A percentile compares a stretch with the other conserved stretches of the same genome.
phyloP scores from a whole-genome alignment of 805 yeast species.

The Candida sakaeoensis region DNA sequence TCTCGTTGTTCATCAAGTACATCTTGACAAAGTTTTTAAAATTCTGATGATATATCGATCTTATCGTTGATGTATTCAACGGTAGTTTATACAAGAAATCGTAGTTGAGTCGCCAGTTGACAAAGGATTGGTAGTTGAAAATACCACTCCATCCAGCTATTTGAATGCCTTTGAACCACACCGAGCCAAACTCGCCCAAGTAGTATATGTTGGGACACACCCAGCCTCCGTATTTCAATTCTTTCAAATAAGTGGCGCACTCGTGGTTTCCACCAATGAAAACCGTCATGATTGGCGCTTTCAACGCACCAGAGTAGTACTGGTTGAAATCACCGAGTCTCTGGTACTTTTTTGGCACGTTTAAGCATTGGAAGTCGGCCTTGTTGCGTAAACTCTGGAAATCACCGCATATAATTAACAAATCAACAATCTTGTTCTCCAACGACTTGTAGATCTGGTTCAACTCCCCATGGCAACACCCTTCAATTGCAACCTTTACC shows the following conservation, averaged over 20 bases:
- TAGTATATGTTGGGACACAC: constrained; percentile 85
- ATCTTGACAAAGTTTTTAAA: constrained; percentile 60
- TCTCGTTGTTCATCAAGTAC: constrained; percentile 27
- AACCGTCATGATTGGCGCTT: constrained; percentile 74
- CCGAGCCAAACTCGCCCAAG: constrained; percentile 71
- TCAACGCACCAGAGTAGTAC: constrained; percentile 57
- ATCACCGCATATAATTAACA: constrained; percentile 82
- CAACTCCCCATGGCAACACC: constrained; percentile 87
- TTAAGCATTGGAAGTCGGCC: constrained; percentile 63
- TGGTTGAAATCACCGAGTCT: constrained; percentile 74
- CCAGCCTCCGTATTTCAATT: constrained; percentile 85
- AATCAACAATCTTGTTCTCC: constrained; percentile 19
- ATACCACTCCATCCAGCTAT: constrained; percentile 88
- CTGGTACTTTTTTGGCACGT: constrained; percentile 77
- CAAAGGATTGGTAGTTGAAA: constrained; percentile 44
- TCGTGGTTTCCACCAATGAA: constrained; percentile 97
- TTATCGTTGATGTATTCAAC: constrained; percentile 39
- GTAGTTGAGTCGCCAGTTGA: background rate
- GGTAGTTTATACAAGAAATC: constrained; percentile 35
- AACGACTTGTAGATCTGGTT: constrained; percentile 47
- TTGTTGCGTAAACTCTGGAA: constrained; percentile 73
- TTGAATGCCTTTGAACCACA: constrained; percentile 71
- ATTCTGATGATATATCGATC: constrained; percentile 73
- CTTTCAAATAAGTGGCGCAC: constrained; percentile 71
- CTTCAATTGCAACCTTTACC: constrained; percentile 65